Evolutionary conservation across 768 basidiomycete genomes (phyloP), one percentile per base, ranked within the genome.

Genomic region (Tubosaeta brunneosetosa): DNA sequence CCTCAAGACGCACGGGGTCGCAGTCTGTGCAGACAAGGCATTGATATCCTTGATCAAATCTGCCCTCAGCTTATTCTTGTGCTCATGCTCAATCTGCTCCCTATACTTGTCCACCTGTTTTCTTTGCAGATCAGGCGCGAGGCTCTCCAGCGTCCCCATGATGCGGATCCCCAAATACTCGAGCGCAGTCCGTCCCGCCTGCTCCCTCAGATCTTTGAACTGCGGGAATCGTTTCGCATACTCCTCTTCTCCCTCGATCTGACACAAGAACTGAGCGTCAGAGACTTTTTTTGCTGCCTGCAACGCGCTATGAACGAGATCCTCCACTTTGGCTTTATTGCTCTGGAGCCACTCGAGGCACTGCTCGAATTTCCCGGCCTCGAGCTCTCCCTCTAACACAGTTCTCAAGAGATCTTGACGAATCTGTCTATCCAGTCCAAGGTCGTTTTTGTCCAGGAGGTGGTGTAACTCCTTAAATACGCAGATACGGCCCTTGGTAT

Each of bases 1-100:
- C 16, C 1, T 14, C 27, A 22, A 59, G 8, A 29, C 48, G 13
- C 41, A 66, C 64, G 44, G 33, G 22, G 41, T 44, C 13, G 26
- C 0, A 5, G 10, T 32, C 3, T 31, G 46, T 8, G 47, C 10
- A 9, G 67, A 65, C 14, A 47, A 14, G 1, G 8, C 10, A 17
- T 67, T 67, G 10, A 68, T 9, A 8, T 52, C 38, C n/a, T 45
- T 41, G 46, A 66, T 68, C 5, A 67, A 31, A 6, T 47, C 8
- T 8, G 41, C 13, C 25, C 65, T 64, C 19, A 64, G 7, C 14
- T 16, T 26, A n/a, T 25, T 55, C 4, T 1, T 31, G 12, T 42
- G 9, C 6, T 60, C 52, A 8, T 11, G 29, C 17, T 38, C 36
- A 36, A 57, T 49, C 12, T 8, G 29, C 8, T 34, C 31, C 2